Percentiles rank a stretch among this genome's conserved stretches.
These are phyloP conservation scores for Paramyrothecium sp. DNA, from an alignment of 2,329 filamentous ascomycete genomes.

Conservation along the genomic window DNA sequence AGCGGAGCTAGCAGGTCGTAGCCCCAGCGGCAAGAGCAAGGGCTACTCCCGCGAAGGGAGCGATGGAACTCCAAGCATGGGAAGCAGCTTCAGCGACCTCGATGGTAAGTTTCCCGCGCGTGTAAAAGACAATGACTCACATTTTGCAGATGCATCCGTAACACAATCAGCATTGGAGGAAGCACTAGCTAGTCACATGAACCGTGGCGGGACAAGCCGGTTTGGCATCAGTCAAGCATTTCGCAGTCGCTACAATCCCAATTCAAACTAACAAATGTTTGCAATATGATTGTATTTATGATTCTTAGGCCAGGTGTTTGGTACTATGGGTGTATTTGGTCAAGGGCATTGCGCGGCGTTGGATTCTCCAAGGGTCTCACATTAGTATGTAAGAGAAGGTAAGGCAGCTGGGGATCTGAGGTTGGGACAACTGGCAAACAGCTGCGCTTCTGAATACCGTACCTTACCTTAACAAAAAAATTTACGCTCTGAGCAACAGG, in stretches of 20 bases:
- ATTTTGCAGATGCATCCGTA: constrained; percentile 66
- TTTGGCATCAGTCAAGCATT: constrained; percentile 71
- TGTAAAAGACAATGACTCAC: neutral
- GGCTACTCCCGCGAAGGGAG: constrained; percentile 60
- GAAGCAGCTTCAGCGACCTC: constrained; percentile 83
- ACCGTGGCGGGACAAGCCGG: constrained; percentile 33
- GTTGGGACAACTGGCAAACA: too few relatives aligned
- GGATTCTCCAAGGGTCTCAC: too few relatives aligned
- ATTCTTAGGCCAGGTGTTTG: too few relatives aligned
- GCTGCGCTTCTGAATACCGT: too few relatives aligned
- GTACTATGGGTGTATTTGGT: too few relatives aligned
- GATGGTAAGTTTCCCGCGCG: constrained; percentile 53
- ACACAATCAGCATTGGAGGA: constrained; percentile 81
- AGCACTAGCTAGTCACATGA: constrained; percentile 60
- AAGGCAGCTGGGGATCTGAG: too few relatives aligned
- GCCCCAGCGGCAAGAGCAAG: constrained; percentile 49
- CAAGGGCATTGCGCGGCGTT: too few relatives aligned
- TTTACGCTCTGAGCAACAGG: too few relatives aligned
- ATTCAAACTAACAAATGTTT: constrained; percentile 20
- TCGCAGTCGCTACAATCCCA: constrained; percentile 57
- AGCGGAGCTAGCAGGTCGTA: constrained; percentile 55
- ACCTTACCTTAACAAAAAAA: too few relatives aligned
- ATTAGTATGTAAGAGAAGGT: too few relatives aligned
- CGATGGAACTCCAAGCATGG: constrained; percentile 76
- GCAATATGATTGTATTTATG: too few relatives aligned